Conservation (phyloP, 495 filamentous ascomycete genomes). For the Lasiosphaeria hispida region DNA sequence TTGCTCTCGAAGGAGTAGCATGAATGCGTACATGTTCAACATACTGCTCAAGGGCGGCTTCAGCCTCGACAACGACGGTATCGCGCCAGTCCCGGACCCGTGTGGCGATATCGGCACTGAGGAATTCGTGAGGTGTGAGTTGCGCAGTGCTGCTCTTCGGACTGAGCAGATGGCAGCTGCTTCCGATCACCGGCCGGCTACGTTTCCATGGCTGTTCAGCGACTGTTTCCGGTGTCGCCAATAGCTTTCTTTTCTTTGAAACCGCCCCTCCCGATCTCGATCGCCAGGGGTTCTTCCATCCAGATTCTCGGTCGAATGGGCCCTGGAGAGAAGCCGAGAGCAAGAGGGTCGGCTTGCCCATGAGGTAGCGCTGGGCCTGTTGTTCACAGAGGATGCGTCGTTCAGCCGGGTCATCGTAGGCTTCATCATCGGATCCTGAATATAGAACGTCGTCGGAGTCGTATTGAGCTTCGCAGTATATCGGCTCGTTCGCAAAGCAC, state of each 20-base stretch:
- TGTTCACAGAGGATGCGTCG: conserved; percentile 59
- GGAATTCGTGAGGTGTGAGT: conserved; percentile 1
- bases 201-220: conserved; percentile 5
- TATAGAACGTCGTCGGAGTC: conserved; percentile 42
- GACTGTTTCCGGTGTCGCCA: background rate
- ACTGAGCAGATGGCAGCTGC: conserved; percentile 27
- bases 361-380: conserved; percentile 56
- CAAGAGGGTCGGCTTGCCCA: conserved; percentile 57
- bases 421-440: conserved; percentile 59
- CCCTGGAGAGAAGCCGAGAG: conserved; percentile 61
- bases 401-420: conserved; percentile 43
- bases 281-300: conserved; percentile 66
- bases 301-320: conserved; percentile 54
- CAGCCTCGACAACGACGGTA: background rate
- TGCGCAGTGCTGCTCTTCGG: conserved; percentile 26
- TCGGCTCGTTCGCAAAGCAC: conserved; percentile 27
- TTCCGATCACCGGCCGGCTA: conserved; percentile 16
- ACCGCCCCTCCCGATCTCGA: conserved; percentile 13
- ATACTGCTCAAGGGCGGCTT: too few relatives aligned
- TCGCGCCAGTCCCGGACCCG: conserved; percentile 12
- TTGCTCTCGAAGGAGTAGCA: too few relatives aligned
- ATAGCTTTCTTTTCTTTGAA: background rate
- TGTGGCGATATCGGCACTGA: conserved; percentile 11
- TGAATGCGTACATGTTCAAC: background rate
- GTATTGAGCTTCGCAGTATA: conserved; percentile 44